Evolutionary conservation across 805 yeast species (phyloP).

Genomic region (Starmerella sp.): DNA sequence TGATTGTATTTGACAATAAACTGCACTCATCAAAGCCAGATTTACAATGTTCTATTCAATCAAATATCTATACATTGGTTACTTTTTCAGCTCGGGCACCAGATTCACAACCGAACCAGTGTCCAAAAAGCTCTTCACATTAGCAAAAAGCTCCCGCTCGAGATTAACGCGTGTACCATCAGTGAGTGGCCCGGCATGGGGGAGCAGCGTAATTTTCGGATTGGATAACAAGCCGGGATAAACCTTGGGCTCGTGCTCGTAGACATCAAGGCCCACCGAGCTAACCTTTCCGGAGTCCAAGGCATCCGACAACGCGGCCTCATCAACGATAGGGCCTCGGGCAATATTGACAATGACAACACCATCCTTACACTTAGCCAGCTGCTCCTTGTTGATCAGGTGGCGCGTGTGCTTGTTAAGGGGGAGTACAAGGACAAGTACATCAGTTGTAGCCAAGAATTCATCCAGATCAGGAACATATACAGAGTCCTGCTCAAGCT

Average conservation of each 20-base stretch:
- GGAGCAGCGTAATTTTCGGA: constrained; percentile 50
- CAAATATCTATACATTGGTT: background rate
- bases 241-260: constrained; percentile 51
- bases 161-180: constrained; percentile 57
- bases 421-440: constrained; percentile 66
- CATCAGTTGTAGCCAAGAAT: constrained; percentile 50
- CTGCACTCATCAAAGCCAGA: too few relatives aligned
- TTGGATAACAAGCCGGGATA: constrained; percentile 42
- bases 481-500: constrained; percentile 37
- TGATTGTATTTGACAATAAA: too few relatives aligned
- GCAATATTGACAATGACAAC: constrained; percentile 77
- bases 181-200: constrained; percentile 85
- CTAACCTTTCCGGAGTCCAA: constrained; percentile 45
- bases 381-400: constrained; percentile 46
- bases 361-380: constrained; percentile 66
- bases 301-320: constrained; percentile 39
- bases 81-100: constrained; percentile 26
- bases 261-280: constrained; percentile 54
- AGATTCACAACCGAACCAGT: constrained; percentile 57
- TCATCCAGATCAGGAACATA: constrained; percentile 42
- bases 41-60: too few relatives aligned
- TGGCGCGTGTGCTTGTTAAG: constrained; percentile 63
- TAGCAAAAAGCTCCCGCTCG: constrained; percentile 64
- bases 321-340: constrained; percentile 69
- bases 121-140: constrained; percentile 42